Conservation (phyloP, 2,329 filamentous ascomycete species). For the Ophiostoma montium region DNA sequence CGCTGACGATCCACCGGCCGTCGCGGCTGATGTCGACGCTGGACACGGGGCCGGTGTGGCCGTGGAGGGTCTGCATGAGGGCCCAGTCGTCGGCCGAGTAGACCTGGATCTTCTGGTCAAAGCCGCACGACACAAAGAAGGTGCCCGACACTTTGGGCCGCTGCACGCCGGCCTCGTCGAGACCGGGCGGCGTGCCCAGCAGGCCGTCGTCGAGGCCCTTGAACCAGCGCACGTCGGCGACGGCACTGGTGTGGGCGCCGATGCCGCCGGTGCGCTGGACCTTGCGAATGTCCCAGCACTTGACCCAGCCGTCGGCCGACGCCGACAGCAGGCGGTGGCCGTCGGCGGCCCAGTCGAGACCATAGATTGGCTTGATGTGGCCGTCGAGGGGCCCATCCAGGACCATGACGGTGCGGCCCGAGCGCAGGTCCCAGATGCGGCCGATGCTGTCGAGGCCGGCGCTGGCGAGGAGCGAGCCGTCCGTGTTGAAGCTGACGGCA, state of each 20-base stretch:
- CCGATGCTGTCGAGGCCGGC: constrained; percentile 93
- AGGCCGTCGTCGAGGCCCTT: constrained; percentile 69
- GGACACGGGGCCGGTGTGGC: constrained; percentile 83
- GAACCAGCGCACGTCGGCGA: constrained; percentile 89
- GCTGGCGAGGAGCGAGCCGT: constrained; percentile 80
- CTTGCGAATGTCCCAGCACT: constrained; percentile 93
- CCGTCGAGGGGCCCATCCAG: constrained; percentile 73
- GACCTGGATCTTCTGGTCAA: constrained; percentile 89
- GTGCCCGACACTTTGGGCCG: constrained; percentile 76
- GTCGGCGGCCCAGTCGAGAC: constrained; percentile 82
- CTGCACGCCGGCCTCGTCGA: constrained; percentile 45
- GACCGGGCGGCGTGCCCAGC: constrained; percentile 42
- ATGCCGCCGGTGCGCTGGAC: constrained; percentile 73
- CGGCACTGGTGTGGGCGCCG: constrained; percentile 79
- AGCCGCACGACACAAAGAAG: constrained; percentile 81
- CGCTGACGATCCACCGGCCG: constrained; percentile 84
- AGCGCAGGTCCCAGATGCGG: constrained; percentile 86
- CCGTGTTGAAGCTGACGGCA: constrained; percentile 74
- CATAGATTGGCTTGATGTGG: constrained; percentile 83
- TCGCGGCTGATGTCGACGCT: constrained; percentile 80
- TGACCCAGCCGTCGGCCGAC: constrained; percentile 87
- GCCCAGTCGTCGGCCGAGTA: constrained; percentile 97
- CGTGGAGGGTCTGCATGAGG: constrained; percentile 71
- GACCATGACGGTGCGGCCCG: constrained; percentile 89
- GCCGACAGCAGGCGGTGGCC: constrained; percentile 87